These are phyloP conservation scores for Candida dajiaensis DNA, from an alignment of 805 yeast genomes.

Conservation along the genomic window DNA sequence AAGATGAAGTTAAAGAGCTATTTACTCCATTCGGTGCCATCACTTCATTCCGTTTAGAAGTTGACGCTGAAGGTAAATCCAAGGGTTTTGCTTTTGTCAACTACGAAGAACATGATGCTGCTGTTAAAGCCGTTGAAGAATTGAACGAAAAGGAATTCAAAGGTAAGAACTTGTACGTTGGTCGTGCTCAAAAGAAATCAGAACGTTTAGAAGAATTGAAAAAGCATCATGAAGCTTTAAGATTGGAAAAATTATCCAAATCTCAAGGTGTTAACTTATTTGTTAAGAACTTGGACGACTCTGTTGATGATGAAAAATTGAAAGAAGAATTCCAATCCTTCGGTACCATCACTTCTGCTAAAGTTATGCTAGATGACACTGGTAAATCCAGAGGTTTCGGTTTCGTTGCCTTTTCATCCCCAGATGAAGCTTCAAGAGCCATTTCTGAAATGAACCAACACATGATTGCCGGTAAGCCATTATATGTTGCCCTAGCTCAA, in stretches of 20 bases:
- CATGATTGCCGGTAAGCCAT: constrained; percentile 91
- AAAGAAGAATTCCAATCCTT: constrained; percentile 88
- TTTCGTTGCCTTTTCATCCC: constrained; percentile 94
- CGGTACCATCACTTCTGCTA: constrained; percentile 93
- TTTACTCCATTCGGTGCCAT: constrained; percentile 72
- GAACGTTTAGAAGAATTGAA: constrained; percentile 96
- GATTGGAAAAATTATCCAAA: constrained; percentile 86
- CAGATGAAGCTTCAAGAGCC: constrained; percentile 99
- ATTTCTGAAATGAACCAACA: constrained; percentile 97
- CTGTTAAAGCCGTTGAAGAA: constrained; percentile 86
- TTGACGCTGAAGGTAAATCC: constrained; percentile 81
- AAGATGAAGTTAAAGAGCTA: constrained; percentile 63
- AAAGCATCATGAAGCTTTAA: constrained; percentile 87
- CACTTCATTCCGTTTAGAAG: constrained; percentile 76
- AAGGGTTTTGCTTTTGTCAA: constrained; percentile 96
- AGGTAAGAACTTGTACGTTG: constrained; percentile 86
- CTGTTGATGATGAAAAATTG: constrained; percentile 85
- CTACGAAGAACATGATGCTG: constrained; percentile 81
- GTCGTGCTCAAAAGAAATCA: constrained; percentile 98
- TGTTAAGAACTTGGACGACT: constrained; percentile 93
- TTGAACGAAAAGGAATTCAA: constrained; percentile 82
- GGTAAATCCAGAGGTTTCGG: constrained; percentile 98
- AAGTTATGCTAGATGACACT: constrained; percentile 90
- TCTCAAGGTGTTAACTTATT: constrained; percentile 97
- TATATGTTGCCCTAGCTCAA: constrained; percentile 98